Percentiles rank a stretch among this genome's conserved stretches.
Evolutionary conservation across 2,329 filamentous ascomycete genomes (phyloP).

Genomic region (Tolypocladium cylindrosporum): DNA sequence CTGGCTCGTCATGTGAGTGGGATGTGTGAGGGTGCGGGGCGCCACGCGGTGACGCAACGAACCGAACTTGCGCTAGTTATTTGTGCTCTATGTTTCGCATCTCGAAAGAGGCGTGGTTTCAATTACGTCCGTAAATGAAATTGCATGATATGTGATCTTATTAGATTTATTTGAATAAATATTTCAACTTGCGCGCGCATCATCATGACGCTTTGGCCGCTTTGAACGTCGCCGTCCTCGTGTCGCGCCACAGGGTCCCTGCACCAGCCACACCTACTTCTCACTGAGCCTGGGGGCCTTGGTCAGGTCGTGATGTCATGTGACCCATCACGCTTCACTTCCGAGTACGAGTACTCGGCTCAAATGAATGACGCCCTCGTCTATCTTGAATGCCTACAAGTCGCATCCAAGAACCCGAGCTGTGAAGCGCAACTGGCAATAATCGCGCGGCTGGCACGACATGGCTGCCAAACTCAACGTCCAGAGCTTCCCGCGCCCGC

Average conservation of each 20-base stretch:
- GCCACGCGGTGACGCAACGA: slow-evolving; percentile 6
- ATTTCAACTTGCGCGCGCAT: no score
- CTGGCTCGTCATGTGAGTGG: slow-evolving; percentile 5
- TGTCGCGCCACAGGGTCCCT: not conserved
- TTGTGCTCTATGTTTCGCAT: no score
- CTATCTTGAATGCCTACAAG: not conserved
- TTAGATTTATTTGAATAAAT: no score
- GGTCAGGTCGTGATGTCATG: not conserved
- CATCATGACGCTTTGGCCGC: no score
- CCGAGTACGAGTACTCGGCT: not conserved
- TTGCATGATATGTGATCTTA: no score
- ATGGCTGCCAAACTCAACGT: slow-evolving; percentile 37
- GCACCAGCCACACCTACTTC: not conserved
- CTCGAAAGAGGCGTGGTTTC: no score
- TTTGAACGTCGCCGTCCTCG: no score
- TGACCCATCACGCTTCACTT: not conserved
- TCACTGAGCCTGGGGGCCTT: no score
- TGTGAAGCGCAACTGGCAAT: no score
- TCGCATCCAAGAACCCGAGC: no score
- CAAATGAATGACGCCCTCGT: not conserved
- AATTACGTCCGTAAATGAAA: no score
- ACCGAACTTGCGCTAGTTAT: no score
- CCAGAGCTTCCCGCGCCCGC: slow-evolving; percentile 47
- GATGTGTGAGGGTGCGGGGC: slow-evolving; percentile 3
- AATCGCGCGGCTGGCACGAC: slow-evolving; percentile 23